A percentile compares a stretch with the other conserved stretches of the same genome.
Evolutionary conservation across 371 early-diverging fungal genomes (phyloP).

Genomic region (Fennellomyces sp.): DNA sequence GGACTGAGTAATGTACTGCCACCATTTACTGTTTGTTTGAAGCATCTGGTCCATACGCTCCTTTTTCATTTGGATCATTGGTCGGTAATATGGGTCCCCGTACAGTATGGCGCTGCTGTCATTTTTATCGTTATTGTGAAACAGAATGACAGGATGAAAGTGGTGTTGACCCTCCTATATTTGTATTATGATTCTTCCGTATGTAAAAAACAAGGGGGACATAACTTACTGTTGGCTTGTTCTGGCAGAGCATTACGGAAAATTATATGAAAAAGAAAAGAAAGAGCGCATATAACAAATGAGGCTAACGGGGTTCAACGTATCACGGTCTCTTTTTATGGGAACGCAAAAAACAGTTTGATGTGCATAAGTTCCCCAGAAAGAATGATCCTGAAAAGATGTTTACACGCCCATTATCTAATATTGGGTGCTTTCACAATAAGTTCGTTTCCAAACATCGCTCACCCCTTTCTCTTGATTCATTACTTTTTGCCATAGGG

Average conservation of each 20-base stretch:
- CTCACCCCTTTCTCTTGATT: too few relatives aligned
- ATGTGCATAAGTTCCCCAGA: too few relatives aligned
- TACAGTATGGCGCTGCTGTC: constrained; percentile 9
- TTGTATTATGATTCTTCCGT: too few relatives aligned
- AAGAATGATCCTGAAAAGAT: too few relatives aligned
- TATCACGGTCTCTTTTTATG: too few relatives aligned
- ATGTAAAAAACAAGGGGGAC: too few relatives aligned
- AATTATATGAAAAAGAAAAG: not conserved
- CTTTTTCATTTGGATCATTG: constrained; percentile 22
- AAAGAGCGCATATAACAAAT: not conserved
- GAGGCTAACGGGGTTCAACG: not conserved
- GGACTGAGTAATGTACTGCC: constrained; percentile 19
- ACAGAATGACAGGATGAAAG: constrained; percentile 24
- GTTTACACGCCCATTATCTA: too few relatives aligned
- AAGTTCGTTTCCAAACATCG: too few relatives aligned
- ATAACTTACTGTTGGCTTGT: not conserved
- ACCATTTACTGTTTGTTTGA: constrained; percentile 21
- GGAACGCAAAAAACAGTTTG: too few relatives aligned
- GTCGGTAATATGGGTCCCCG: constrained; percentile 25
- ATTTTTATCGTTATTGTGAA: constrained; percentile 13
- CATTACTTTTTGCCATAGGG: too few relatives aligned
- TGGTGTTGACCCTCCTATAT: too few relatives aligned
- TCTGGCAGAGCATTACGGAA: not conserved
- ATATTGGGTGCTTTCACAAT: too few relatives aligned
- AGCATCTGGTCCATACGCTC: constrained; percentile 22